Base-by-base conservation (phyloP, 2,329 filamentous ascomycete species). In the Exophiala spinifera region DNA sequence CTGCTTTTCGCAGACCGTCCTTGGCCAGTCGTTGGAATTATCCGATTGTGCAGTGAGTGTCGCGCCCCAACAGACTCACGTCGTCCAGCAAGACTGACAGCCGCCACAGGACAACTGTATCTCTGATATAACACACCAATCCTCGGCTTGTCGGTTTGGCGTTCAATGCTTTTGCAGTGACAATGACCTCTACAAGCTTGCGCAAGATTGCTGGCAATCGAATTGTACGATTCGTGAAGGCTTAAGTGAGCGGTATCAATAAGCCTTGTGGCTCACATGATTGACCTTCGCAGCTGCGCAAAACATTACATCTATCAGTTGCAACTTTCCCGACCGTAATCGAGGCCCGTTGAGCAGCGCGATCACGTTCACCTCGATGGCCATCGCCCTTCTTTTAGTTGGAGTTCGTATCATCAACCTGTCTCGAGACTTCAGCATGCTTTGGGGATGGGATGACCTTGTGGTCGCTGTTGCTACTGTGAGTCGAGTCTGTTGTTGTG, bases 391-490 rank as follows among this genome's bases (percentile, higher is more conserved):
- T 7, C 39, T 28, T 17, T 33, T 57, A 20, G 55, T 57, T 7
- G 46, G 10, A 4, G 49, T 45, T 17, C 50, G 46, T 15, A 36
- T 53, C 11, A 31, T 57, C 4, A 51, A 42, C 15, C 46, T 53
- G 25, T 17, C 46, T 2, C 40, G 31, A 5, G 5, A 51, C 42
- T 36, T 51, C 42, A 45, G 28, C 13, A 25, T 23, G 23, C 17
- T 42, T 11, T 57, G 55, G 55, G 50, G 55, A n/a, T 57, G 55
- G 55, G 55, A 53, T 36, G 55, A 57, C 42, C 40, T 57, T 19
- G 14, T 53, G 5, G 51, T 53, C n/a, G 45, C 15, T 14, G 17
- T 53, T 34, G 50, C 46, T 5, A 57, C 55, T 17, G 55, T 57
- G 46, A 31, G 28, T 36, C 46, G n/a, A 8, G 6, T 25, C 14